phyloP scores from a whole-genome alignment of 495 filamentous ascomycete species.

The Xylaria curta region DNA sequence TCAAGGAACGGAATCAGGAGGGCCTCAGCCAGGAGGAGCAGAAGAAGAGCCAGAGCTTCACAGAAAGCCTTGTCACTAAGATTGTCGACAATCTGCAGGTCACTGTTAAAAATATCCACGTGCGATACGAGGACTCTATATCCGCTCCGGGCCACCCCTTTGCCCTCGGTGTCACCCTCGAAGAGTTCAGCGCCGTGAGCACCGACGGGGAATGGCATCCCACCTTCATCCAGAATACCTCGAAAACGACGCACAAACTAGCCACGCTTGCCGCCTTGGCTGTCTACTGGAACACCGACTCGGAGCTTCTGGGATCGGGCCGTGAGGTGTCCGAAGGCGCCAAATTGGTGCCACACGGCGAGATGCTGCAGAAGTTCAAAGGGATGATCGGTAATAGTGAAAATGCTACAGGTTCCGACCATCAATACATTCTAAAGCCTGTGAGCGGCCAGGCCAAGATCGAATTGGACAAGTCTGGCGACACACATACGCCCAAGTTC shows the following conservation, averaged over 20 bases:
- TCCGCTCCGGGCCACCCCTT: slow-evolving; percentile 95
- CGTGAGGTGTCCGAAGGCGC: slow-evolving; percentile 66
- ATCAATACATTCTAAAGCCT: slow-evolving; percentile 94
- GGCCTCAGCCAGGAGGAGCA: slow-evolving; percentile 94
- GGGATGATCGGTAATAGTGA: slow-evolving; percentile 76
- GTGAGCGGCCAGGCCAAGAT: slow-evolving; percentile 91
- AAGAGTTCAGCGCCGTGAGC: slow-evolving; percentile 95
- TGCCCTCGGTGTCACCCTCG: slow-evolving; percentile 85
- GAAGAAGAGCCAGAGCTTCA: slow-evolving; percentile 95
- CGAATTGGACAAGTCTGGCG: slow-evolving; percentile 90
- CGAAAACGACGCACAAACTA: slow-evolving; percentile 85
- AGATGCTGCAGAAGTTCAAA: slow-evolving; percentile 76
- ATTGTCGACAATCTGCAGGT: slow-evolving; percentile 98
- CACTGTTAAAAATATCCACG: slow-evolving; percentile 95
- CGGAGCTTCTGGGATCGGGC: slow-evolving; percentile 78
- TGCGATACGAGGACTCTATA: slow-evolving; percentile 97
- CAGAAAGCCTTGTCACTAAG: slow-evolving; percentile 89
- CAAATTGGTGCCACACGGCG: slow-evolving; percentile 61
- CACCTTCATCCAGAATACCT: slow-evolving; percentile 88
- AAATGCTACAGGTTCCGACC: slow-evolving; percentile 54
- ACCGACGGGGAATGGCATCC: slow-evolving; percentile 93
- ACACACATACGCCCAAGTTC: slow-evolving; percentile 79
- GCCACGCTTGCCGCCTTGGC: slow-evolving; percentile 86
- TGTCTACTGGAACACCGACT: slow-evolving; percentile 97
- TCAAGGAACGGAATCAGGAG: slow-evolving; percentile 90